A percentile compares a stretch with the other conserved stretches of the same genome.
These are phyloP conservation scores for Talaromyces sp. DNA, from an alignment of 2,329 filamentous ascomycete genomes.

Conservation along the genomic window DNA sequence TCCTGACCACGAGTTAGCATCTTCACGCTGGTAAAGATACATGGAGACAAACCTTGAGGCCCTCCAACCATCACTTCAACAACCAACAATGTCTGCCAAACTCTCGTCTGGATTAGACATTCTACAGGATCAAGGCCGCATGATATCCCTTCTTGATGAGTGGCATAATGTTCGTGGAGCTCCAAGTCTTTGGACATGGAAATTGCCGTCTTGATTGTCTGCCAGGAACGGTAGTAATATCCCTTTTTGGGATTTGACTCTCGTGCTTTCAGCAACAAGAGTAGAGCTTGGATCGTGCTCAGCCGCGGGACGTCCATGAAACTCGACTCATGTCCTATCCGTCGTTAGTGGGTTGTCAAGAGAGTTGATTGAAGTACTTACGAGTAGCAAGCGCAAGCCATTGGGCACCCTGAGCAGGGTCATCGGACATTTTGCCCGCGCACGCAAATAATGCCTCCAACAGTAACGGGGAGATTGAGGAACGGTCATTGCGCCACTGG, in stretches of 20 bases:
- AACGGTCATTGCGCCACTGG: constrained; percentile 80
- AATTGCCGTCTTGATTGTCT: constrained; percentile 86
- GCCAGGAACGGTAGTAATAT: constrained; percentile 97
- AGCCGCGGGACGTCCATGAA: constrained; percentile 90
- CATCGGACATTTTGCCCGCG: constrained; percentile 77
- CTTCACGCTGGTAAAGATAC: background rate
- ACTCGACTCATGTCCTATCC: constrained; percentile 77
- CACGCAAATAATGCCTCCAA: constrained; percentile 91
- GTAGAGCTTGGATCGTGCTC: constrained; percentile 85
- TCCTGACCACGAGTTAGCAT: constrained; percentile 49
- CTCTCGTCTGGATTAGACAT: constrained; percentile 77
- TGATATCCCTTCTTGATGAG: constrained; percentile 68
- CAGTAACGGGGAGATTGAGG: constrained; percentile 83
- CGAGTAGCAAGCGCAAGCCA: constrained; percentile 89
- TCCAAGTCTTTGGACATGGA: constrained; percentile 92
- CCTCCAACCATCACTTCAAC: constrained; percentile 92
- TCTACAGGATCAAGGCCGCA: constrained; percentile 71
- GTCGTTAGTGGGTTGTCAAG: constrained; percentile 9
- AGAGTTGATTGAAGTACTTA: constrained; percentile 45
- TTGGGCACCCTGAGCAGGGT: constrained; percentile 79
- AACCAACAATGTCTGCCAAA: constrained; percentile 86
- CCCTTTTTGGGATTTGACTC: constrained; percentile 90
- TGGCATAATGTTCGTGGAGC: constrained; percentile 79
- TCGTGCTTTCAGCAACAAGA: constrained; percentile 84
- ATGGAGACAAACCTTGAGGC: constrained; percentile 69